A percentile compares a stretch with the other conserved stretches of the same genome.
phyloP scores from a whole-genome alignment of 176 grass and related monocot species.

The Oryza meyeriana region DNA sequence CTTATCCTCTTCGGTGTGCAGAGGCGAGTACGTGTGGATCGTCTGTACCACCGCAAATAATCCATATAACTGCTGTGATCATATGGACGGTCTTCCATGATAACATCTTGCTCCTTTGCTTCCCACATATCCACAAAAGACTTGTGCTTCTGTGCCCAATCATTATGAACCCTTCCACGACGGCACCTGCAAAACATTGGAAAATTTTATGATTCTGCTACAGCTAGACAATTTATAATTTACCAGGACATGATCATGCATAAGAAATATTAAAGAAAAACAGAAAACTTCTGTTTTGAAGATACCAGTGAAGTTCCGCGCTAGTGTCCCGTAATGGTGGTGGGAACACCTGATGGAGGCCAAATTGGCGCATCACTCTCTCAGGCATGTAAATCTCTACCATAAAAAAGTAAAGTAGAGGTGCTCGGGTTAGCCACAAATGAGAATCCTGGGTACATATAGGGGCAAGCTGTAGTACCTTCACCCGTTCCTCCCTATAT shows the following conservation, averaged over 20 bases:
- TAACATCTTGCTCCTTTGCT: constrained; percentile 25
- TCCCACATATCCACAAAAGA: constrained; percentile 41
- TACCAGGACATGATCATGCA: neutral
- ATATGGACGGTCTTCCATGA: constrained; percentile 32
- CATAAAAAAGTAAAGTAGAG: constrained; percentile 41
- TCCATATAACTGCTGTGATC: constrained; percentile 26
- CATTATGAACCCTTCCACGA: constrained; percentile 44
- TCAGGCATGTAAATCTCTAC: constrained; percentile 42
- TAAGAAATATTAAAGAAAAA: neutral
- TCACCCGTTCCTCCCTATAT: constrained; percentile 31
- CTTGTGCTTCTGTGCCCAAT: constrained; percentile 36
- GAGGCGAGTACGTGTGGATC: constrained; percentile 32
- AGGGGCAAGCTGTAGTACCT: constrained; percentile 36
- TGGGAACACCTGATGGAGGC: constrained; percentile 33
- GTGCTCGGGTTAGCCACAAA: constrained; percentile 41
- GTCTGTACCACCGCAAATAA: constrained; percentile 43
- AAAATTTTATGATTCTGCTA: neutral
- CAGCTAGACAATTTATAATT: neutral
- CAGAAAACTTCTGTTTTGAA: neutral
- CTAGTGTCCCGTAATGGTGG: constrained; percentile 36
- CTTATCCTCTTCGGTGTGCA: constrained; percentile 31
- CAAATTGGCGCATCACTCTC: constrained; percentile 46
- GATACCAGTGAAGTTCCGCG: constrained; percentile 34
- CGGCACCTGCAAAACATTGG: constrained; percentile 27
- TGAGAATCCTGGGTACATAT: constrained; percentile 43